Percentiles rank a stretch among this genome's conserved stretches.
Evolutionary conservation across 495 filamentous ascomycete genomes (phyloP).

Genomic region (Neurospora sp.): DNA sequence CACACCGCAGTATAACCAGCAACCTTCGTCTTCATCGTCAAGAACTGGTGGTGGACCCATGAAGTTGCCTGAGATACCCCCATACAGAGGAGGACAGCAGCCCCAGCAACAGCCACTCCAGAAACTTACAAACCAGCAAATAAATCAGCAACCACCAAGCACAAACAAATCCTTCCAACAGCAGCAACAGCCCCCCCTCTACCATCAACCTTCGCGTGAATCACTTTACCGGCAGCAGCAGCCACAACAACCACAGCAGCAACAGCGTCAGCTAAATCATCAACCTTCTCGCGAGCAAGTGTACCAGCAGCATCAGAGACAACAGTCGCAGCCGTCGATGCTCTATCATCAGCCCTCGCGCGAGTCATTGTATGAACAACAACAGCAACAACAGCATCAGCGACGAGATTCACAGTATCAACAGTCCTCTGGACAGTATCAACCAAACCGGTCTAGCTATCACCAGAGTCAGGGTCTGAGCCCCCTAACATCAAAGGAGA

Average conservation of each 20-base stretch:
- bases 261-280: slow-evolving; percentile 12
- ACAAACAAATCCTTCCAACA: slow-evolving; percentile 14
- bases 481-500: slow-evolving; percentile 15
- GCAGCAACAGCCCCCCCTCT: slow-evolving; percentile 13
- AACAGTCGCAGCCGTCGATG: slow-evolving; percentile 4
- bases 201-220: slow-evolving; percentile 19
- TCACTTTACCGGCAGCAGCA: slow-evolving; percentile 1
- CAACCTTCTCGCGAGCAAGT: slow-evolving; percentile 1
- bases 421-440: not conserved
- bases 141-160: not conserved
- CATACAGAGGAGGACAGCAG: slow-evolving; percentile 30
- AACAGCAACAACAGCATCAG: not conserved
- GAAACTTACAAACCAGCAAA: slow-evolving; percentile 20
- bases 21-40: slow-evolving; percentile 12
- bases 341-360: not conserved
- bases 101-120: slow-evolving; percentile 23
- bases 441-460: slow-evolving; percentile 2
- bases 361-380: slow-evolving; percentile 3
- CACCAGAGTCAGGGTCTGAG: slow-evolving; percentile 3
- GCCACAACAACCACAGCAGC: slow-evolving; percentile 19
- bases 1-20: slow-evolving; percentile 10
- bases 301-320: not conserved
- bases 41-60: slow-evolving; percentile 19
- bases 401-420: not conserved
- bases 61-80: slow-evolving; percentile 44